Percentiles rank a stretch among this genome's conserved stretches.
Conservation (phyloP, 176 grass and related monocot species). For the Ananas comosus region DNA sequence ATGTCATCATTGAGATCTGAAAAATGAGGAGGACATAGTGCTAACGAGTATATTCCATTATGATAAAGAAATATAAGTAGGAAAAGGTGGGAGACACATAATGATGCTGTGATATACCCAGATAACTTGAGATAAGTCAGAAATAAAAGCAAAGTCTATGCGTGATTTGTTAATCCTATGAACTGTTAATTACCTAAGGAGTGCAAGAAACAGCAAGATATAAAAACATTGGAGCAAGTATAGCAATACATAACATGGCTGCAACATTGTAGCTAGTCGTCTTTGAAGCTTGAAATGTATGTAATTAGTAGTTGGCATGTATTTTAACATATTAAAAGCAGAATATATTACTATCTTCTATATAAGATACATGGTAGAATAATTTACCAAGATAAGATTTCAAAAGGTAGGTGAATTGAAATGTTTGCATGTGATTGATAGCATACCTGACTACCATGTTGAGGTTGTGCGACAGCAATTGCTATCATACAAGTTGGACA, state of each 20-base stretch:
- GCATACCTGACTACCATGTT: slow-evolving; percentile 74
- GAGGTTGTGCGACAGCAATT: slow-evolving; percentile 79
- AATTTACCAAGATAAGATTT: neutral
- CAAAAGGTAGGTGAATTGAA: neutral
- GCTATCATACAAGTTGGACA: slow-evolving; percentile 92
- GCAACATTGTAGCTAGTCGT: neutral
- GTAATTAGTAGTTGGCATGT: neutral
- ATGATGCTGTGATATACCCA: no score
- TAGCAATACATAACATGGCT: neutral
- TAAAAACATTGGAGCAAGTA: neutral
- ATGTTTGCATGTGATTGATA: slow-evolving; percentile 1
- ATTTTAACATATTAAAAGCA: neutral
- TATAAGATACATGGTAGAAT: neutral
- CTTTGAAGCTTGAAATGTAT: neutral
- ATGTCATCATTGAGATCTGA: no score
- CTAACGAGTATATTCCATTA: no score
- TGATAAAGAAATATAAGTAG: no score
- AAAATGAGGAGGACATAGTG: no score
- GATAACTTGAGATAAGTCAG: no score
- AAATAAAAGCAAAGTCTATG: no score
- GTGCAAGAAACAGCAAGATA: neutral
- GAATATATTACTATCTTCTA: neutral
- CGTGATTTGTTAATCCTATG: no score
- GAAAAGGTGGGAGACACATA: no score
- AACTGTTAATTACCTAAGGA: no score